Evolutionary conservation across 192 early-diverging fungal genomes (phyloP).

Genomic region (Linderina pennispora): DNA sequence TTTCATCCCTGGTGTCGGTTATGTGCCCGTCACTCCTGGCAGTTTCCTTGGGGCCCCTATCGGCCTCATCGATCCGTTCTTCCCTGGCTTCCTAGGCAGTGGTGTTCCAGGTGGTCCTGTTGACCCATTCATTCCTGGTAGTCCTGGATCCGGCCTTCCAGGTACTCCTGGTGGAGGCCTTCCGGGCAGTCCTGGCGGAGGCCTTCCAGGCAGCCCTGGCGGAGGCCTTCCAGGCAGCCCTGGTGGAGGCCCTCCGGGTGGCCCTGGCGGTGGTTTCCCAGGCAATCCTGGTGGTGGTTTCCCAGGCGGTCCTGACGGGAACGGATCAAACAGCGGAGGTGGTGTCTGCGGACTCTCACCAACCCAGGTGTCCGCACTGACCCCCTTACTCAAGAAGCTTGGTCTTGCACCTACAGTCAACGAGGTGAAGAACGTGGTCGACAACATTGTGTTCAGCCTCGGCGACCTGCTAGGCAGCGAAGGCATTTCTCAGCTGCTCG

Average conservation of each 20-base stretch:
- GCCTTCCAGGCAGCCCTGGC: constrained; percentile 8
- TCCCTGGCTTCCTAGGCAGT: constrained; percentile 7
- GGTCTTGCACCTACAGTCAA: constrained; percentile 34
- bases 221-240: constrained; percentile 8
- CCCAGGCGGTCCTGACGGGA: background rate
- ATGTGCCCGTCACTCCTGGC: no score
- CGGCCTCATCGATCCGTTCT: no score
- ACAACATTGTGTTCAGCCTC: constrained; percentile 19
- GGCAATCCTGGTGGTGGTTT: constrained; percentile 5
- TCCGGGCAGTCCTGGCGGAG: constrained; percentile 4
- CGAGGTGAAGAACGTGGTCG: constrained; percentile 40
- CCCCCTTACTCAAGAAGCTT: constrained; percentile 39
- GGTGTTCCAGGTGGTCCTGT: constrained; percentile 2
- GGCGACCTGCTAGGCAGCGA: constrained; percentile 31
- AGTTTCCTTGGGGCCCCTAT: no score
- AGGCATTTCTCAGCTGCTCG: constrained; percentile 22
- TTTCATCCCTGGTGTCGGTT: no score
- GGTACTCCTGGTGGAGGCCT: background rate
- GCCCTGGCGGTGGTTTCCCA: constrained; percentile 1
- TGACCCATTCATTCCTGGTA: constrained; percentile 2
- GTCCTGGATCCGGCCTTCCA: constrained; percentile 1
- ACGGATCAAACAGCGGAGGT: constrained; percentile 3
- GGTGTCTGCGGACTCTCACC: constrained; percentile 30
- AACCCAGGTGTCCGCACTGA: constrained; percentile 35
- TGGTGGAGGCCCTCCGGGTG: constrained; percentile 6